phyloP scores from a whole-genome alignment of 345 rosid genomes.

The Linum lewisii region DNA sequence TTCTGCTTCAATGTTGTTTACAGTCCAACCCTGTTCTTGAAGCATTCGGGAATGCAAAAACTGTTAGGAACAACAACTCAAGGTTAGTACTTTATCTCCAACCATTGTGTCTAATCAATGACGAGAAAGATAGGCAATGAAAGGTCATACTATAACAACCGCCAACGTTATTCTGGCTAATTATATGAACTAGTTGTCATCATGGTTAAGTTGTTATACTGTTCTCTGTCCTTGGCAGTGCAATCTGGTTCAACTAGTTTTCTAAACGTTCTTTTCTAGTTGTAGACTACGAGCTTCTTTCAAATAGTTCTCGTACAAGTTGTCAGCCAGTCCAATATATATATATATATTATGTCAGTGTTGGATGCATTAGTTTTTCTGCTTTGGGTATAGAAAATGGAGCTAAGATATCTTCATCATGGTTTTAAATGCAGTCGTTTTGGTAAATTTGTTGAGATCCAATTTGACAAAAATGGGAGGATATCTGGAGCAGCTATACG shows the following conservation, averaged over 20 bases:
- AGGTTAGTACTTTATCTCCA: constrained; percentile 34
- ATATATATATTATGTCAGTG: background rate
- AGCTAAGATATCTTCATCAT: constrained; percentile 15
- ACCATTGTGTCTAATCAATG: background rate
- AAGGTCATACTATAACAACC: too few relatives aligned
- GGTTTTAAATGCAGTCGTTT: constrained; percentile 65
- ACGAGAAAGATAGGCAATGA: background rate
- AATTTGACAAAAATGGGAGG: constrained; percentile 96
- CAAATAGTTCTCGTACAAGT: background rate
- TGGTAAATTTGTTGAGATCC: constrained; percentile 99
- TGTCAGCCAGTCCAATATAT: background rate
- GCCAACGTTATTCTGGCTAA: background rate
- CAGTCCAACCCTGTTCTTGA: constrained; percentile 99
- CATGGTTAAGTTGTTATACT: background rate
- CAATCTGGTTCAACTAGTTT: background rate
- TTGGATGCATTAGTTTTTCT: constrained; percentile 1
- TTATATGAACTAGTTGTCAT: background rate
- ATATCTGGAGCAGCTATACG: constrained; percentile 98
- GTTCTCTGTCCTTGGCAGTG: background rate
- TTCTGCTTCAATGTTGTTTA: constrained; percentile 22
- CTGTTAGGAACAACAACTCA: constrained; percentile 97
- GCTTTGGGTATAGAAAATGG: constrained; percentile 2
- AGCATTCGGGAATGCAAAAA: constrained; percentile 99
- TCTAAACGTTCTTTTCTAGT: too few relatives aligned
- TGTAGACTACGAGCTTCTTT: background rate